Percentiles rank a stretch among this genome's conserved stretches.
phyloP scores from a whole-genome alignment of 208 protist genomes.

The Sergeia podlipaevii region DNA sequence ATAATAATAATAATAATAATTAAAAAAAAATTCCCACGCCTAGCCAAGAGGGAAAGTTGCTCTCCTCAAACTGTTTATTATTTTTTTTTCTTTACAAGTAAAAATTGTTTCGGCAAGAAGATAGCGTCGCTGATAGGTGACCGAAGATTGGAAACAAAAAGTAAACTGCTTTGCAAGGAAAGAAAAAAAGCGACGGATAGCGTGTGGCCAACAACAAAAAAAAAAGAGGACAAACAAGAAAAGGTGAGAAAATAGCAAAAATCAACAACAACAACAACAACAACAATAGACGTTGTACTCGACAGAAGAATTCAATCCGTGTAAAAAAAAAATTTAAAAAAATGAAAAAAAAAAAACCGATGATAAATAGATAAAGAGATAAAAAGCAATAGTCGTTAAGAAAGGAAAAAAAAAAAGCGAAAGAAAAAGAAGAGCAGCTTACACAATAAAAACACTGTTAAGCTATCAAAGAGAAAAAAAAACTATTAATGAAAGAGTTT shows the following conservation, averaged over 20 bases:
- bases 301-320: neutral
- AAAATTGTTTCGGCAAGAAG: no score
- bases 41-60: neutral
- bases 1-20: neutral
- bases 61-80: no score
- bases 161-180: no score
- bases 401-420: neutral
- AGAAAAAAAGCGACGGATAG: neutral
- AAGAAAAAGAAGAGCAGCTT: neutral
- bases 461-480: no score
- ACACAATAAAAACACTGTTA: neutral
- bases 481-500: no score
- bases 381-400: neutral
- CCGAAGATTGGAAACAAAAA: no score
- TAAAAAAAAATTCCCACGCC: neutral
- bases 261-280: no score
- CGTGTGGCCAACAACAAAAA: neutral
- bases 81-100: no score
- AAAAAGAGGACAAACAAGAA: neutral
- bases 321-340: neutral
- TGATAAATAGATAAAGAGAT: neutral
- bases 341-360: neutral
- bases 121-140: no score
- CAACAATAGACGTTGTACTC: no score
- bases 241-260: slow-evolving; percentile 1